Evolutionary conservation across 2,329 filamentous ascomycete genomes (phyloP), one percentile per base, ranked within the genome.

Genomic region (Pseudogymnoascus sp.): DNA sequence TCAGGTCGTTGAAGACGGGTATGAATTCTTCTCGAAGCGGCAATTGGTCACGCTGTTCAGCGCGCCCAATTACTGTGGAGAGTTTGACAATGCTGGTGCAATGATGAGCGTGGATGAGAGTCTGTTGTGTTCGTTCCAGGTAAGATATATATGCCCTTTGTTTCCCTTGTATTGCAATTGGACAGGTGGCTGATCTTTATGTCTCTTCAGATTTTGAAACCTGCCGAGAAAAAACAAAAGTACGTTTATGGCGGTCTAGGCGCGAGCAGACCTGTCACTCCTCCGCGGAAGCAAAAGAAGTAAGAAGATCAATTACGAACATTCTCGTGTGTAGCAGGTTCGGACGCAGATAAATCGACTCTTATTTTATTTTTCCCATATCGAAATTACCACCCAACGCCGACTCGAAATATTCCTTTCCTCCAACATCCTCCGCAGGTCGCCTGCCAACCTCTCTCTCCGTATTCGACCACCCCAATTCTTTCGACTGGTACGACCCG

Each of bases 211-310:
- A 97, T 99, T 76, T 84, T 99, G 82, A 99, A 97, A 84, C 95
- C 95, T 75, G 95, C 95, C 78, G 95, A 99, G 86, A 99, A 99
- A 88, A 99, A 99, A 88, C 93, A 97, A 91, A 97, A 97, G 93
- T 97, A 96, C 84, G 93, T 96, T 76, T 84, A 87, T 81, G 83
- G 82, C 80, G 83, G 84, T 80, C 83, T 88, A 78, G 87, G 84
- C 80, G 83, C 84, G 80, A 82, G 84, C 81, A 84, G 82, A 81
- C 84, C 85, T 77, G 81, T 84, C 78, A 87, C 85, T 84, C 82
- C 86, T 82, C 84, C 86, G 78, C 82, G 84, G 80, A 90, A 88
- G 78, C 82, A 84, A 77, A 86, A 87, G 78, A 82, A 84, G 79
- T 87, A 87, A 87, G 81, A 84, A 85, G 81, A 83, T 81, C 82